Evolutionary conservation across 768 basidiomycete species (phyloP), one percentile per base, ranked within the genome.

Genomic region (Rhizopogon vesiculosus): DNA sequence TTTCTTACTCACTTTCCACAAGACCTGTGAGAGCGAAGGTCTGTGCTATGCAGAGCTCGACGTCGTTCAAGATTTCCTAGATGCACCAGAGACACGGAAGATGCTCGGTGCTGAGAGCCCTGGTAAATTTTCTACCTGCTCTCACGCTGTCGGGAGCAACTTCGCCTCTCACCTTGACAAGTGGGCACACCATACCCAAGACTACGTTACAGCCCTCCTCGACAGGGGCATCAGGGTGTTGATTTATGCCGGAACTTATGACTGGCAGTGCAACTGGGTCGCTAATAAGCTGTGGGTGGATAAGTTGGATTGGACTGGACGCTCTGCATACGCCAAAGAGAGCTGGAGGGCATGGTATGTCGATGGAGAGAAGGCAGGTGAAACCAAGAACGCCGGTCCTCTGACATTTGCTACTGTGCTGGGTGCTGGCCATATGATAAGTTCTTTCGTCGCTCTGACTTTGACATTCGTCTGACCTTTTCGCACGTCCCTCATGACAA

Each of bases 381-480:
- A 74, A 64, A 82, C 78, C 43, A 82, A 84, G 68, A 75, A 70
- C 31, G 75, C 75, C 38, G 78, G 77, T 7, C 78, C 78, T 18
- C 69, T 92, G 54, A 87, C 85, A 39, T 88, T 84, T 64, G 81
- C 78, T 15, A 87, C 82, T 0, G 69, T 89, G 39, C 69, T 77
- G 44, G 85, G 78, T 5, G 89, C 87, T 29, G 89, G 89, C n/a
- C 89, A 91, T 72, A 86, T 87, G 85, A 86, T 85, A 41, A 62
- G 74, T 66, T 58, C 39, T 49, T 59, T 51, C 53, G 10, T 18
- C 31, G 44, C 6, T 13, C 39, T 35, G 18, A 54, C 31, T 25
- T 48, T 29, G 3, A 38, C 46, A 28, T 31, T 58, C 64, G 50
- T 68, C 60, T 59, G 55, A 63, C 28, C 43, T 45, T 54, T 44